These are phyloP conservation scores for Cyberlindnera mycetangii DNA, from an alignment of 805 yeast species.

Conservation along the genomic window DNA sequence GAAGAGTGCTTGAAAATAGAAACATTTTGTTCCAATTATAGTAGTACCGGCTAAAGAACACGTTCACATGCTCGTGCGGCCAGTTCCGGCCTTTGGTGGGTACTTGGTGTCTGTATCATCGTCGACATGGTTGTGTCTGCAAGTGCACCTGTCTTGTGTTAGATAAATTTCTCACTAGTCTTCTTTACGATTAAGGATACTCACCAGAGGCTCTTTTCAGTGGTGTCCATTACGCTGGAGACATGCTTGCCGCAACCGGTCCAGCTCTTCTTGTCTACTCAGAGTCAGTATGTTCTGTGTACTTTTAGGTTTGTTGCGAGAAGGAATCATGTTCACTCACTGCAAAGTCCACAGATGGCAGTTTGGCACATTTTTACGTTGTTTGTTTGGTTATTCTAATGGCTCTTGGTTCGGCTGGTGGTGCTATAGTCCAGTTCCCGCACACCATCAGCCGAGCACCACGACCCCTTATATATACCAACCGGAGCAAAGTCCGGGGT, in stretches of 20 bases:
- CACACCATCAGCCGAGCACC: neutral
- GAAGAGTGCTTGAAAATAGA: too few relatives aligned
- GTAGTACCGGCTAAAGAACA: neutral
- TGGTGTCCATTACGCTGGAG: constrained; percentile 49
- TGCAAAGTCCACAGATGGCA: constrained; percentile 28
- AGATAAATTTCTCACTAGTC: neutral
- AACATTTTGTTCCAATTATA: too few relatives aligned
- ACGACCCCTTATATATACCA: neutral
- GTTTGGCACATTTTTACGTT: constrained; percentile 24
- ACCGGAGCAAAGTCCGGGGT: constrained; percentile 15
- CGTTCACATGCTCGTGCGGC: constrained; percentile 40
- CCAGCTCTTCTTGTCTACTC: constrained; percentile 51
- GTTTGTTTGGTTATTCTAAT: neutral
- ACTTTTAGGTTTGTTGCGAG: neutral
- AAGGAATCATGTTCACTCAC: constrained; percentile 14
- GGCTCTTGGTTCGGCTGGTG: neutral
- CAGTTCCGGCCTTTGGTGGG: constrained; percentile 67
- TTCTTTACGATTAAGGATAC: constrained; percentile 6
- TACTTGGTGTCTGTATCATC: constrained; percentile 38
- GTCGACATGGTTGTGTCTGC: constrained; percentile 35
- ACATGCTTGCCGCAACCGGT: constrained; percentile 62
- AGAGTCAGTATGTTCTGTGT: neutral
- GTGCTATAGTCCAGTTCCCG: too few relatives aligned
- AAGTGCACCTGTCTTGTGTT: constrained; percentile 41
- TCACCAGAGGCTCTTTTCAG: constrained; percentile 39